Base-by-base conservation (phyloP, 768 basidiomycete genomes). In the Antrodiella citrinella region DNA sequence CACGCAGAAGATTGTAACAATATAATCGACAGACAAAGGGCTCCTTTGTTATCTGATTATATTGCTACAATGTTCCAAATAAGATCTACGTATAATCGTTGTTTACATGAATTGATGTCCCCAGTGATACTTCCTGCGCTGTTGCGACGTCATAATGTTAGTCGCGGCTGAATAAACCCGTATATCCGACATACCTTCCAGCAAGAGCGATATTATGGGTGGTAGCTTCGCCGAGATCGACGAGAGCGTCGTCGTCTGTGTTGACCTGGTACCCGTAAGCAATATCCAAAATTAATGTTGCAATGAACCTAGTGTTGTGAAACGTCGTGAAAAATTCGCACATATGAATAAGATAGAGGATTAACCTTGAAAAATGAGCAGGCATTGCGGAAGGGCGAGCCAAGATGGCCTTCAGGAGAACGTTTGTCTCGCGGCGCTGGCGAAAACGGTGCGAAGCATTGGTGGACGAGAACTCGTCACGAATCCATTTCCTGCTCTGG, bases 291-390 rank as follows among this genome's bases (percentile, higher is more conserved):
- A 43, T 43, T 10, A 43, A 52, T 5, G 61, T 63, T 1, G 61
- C 59, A 10, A 61, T 53, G 50, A 61, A 65, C 44, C 65, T 67
- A 19, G 18, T 15, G 20, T 39, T n/a, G n/a, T n/a, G n/a, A n/a
- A n/a, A n/a, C n/a, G n/a, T n/a, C n/a, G n/a, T n/a, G n/a, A n/a
- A n/a, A n/a, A n/a, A n/a, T n/a, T n/a, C n/a, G n/a, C n/a, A n/a
- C n/a, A n/a, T n/a, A n/a, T n/a, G n/a, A n/a, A n/a, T n/a, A n/a
- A n/a, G n/a, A n/a, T n/a, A n/a, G n/a, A n/a, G n/a, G 30, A 21
- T 10, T n/a, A 22, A 54, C 52, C 51, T 48, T 44, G 50, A 13
- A n/a, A 56, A 13, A n/a, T 54, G 53, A 19, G 15, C 15, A n/a
- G 25, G 21, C 42, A 58, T 54, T 0, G 41, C 40, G n/a, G 54